Evolutionary conservation across 2,329 filamentous ascomycete species (phyloP), one percentile per base, ranked within the genome.

Genomic region (Massarina eburnea): DNA sequence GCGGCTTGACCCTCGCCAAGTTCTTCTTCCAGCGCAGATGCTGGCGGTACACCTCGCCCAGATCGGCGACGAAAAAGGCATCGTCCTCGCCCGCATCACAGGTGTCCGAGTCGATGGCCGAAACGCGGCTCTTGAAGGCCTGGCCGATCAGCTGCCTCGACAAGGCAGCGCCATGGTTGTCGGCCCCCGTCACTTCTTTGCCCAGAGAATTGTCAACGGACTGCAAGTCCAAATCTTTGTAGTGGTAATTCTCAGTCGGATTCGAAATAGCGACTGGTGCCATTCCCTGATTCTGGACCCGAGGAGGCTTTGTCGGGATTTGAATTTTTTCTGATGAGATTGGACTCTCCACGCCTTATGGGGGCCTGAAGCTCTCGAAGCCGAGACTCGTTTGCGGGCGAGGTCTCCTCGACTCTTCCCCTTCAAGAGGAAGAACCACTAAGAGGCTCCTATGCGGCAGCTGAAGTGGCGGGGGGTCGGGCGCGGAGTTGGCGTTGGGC

Each of bases 381-480:
- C 86, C 89, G 82, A 88, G 81, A 81, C 80, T 86, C 82, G 86
- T 85, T 84, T 88, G 67, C 66, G 71, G 89, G 86, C 90, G 88
- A 90, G 89, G 89, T 87, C 90, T 92, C 87, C 88, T 90, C 88
- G 91, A 96, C 90, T 94, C 94, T 95, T 92, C 94, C 94, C 91
- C 92, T 76, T 79, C 80, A 79, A 94, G 92, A 96, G 91, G 92
- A 97, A 97, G 92, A 95, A 91, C 88, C 88, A 85, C 82, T 83
- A 84, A 86, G 86, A 83, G 83, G 85, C 88, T 95, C 89, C 90
- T 97, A 99, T 99, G 92, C 94, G 94, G 94, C 94, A 97, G 92
- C 89, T 95, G 88, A 82, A 79, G 76, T 74, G 76, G 76, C 76
- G 81, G 75, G 73, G 81, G 76, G 71, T 76, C 80, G 73, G 79